Conservation (phyloP, 2,329 filamentous ascomycete species). For the Fusarium pininemorale region DNA sequence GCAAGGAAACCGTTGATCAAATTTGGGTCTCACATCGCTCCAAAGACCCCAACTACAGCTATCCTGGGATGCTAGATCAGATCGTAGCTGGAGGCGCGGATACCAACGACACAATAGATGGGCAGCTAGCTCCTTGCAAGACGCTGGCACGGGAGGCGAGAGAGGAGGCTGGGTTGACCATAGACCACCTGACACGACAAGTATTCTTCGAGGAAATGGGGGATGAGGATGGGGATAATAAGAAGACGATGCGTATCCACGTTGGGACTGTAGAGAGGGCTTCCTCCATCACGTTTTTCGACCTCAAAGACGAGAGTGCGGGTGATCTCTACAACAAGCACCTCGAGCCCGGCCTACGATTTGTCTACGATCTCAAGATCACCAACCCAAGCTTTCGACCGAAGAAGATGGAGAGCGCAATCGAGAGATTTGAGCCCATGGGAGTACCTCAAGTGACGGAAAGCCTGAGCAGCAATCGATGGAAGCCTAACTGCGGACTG, state of each 20-base stretch:
- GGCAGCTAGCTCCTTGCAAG: constrained; percentile 31
- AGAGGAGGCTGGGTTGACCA: constrained; percentile 46
- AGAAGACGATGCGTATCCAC: neutral
- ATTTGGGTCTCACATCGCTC: constrained; percentile 50
- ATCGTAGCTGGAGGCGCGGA: constrained; percentile 51
- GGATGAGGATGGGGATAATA: neutral
- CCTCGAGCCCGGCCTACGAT: constrained; percentile 51
- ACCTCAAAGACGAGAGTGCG: constrained; percentile 45
- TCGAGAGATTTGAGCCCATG: constrained; percentile 43
- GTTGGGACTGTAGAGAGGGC: constrained; percentile 40
- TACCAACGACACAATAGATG: constrained; percentile 36
- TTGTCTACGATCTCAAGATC: constrained; percentile 49
- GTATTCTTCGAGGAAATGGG: constrained; percentile 13
- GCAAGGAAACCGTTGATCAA: constrained; percentile 33
- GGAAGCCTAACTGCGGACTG: constrained; percentile 53
- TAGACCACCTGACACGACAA: constrained; percentile 13
- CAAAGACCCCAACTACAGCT: constrained; percentile 39
- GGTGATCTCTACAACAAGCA: constrained; percentile 45
- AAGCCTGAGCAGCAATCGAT: constrained; percentile 38
- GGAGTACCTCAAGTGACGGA: constrained; percentile 44
- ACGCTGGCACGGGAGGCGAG: constrained; percentile 47
- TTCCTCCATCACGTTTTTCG: constrained; percentile 47
- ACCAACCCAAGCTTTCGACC: constrained; percentile 34
- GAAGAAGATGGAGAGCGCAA: constrained; percentile 40
- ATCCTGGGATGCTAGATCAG: constrained; percentile 50